A percentile compares a stretch with the other conserved stretches of the same genome.
These are phyloP conservation scores for Blastosporella zonata DNA, from an alignment of 1,284 basidiomycete species.

Conservation along the genomic window DNA sequence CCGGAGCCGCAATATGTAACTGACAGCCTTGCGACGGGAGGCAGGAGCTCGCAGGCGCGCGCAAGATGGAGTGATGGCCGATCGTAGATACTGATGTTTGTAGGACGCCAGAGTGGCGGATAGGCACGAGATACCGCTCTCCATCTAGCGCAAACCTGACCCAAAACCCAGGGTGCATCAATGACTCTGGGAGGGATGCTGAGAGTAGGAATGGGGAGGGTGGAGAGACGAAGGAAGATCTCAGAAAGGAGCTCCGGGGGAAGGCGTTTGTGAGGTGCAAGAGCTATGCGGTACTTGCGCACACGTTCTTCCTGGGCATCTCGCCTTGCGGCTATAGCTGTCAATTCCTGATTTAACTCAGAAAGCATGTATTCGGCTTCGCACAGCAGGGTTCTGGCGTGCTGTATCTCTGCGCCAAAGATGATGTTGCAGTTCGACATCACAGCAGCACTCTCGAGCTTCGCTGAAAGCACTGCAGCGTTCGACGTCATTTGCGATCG, in stretches of 20 bases:
- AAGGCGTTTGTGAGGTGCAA: constrained; percentile 12
- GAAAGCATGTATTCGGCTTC: constrained; percentile 6
- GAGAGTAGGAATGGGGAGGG: neutral
- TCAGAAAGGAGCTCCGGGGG: constrained; percentile 10
- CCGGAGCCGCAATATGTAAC: constrained; percentile 1
- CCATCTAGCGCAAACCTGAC: constrained; percentile 10
- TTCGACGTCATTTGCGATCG: neutral
- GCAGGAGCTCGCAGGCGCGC: constrained; percentile 10
- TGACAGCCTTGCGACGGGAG: constrained; percentile 2
- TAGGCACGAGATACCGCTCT: constrained; percentile 8
- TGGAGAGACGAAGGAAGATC: constrained; percentile 8
- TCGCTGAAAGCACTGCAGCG: neutral
- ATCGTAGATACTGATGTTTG: constrained; percentile 2
- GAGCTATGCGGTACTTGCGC: constrained; percentile 1
- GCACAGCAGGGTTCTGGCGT: neutral
- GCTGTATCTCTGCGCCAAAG: constrained; percentile 4
- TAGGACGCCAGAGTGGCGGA: constrained; percentile 7
- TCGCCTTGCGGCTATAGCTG: neutral
- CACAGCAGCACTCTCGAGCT: neutral
- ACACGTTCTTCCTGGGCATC: constrained; percentile 5
- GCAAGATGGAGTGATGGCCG: neutral
- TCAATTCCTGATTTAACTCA: constrained; percentile 2
- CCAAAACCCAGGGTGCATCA: constrained; percentile 9
- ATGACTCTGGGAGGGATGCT: neutral
- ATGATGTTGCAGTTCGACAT: constrained; percentile 1